Base-by-base conservation (phyloP, 2,329 filamentous ascomycete species). In the Ramichloridium luteum region DNA sequence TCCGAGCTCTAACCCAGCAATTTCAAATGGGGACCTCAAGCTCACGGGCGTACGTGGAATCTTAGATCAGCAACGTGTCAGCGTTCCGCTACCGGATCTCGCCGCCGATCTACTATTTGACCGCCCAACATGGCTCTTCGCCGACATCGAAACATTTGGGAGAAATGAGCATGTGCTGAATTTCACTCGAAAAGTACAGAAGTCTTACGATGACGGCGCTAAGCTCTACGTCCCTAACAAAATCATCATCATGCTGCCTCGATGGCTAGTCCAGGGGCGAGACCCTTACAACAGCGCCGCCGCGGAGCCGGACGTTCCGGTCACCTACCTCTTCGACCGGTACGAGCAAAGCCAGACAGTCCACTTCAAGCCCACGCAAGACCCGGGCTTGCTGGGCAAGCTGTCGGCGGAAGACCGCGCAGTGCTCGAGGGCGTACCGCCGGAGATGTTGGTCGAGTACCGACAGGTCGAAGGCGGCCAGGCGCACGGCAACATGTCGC, bases 241-340 rank as follows among this genome's bases (percentile, higher is more conserved):
- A 23, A 22, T 51, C 11, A 37, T 18, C 4, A 27, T 51, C 15
- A 22, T 13, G n/a, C 13, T 49, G 4, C 47, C 47, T 4, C 12
- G 12, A 9, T 45, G 35, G 39, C 27, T 46, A 6, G 23, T 38
- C 12, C 12, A 33, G 4, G 25, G 18, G 11, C 18, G 13, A 12
- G 14, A 17, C 10, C 16, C 25, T 8, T 13, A 17, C 13, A 13
- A 28, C 8, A 14, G 16, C 4, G 9, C 17, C 9, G 14, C 16
- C 17, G 12, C 13, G 34, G 35, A 30, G 27, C 27, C 27, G 6
- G 39, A 40, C 16, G 16, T 37, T 4, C 14, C 39, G 2, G 31
- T 46, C 11, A 31, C 32, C 11, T 53, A 54, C 30, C 14, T 49
- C 5, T 41, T 51, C 17, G 48, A 50, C 14, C 37, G 46, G 6